A percentile compares a stretch with the other conserved stretches of the same genome.
phyloP scores from a whole-genome alignment of 164 flowering plant genomes.

The Piper longum region DNA sequence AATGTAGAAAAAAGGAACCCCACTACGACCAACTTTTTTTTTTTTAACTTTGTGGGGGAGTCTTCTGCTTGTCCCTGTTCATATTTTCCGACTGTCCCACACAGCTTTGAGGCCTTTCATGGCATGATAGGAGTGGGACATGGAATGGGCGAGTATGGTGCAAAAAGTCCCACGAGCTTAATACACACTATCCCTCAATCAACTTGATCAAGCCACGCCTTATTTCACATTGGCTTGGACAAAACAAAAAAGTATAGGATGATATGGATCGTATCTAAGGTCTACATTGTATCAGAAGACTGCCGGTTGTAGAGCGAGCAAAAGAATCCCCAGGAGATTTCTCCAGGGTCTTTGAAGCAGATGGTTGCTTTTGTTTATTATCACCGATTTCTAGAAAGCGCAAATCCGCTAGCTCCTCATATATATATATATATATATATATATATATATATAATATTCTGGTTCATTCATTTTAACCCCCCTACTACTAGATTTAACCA shows the following conservation, averaged over 20 bases:
- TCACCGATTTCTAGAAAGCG: neutral
- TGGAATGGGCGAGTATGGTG: neutral
- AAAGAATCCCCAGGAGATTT: conserved; percentile 6
- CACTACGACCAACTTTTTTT: neutral
- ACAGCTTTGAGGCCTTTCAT: neutral
- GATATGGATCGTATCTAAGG: neutral
- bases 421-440: neutral
- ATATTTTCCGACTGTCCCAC: neutral
- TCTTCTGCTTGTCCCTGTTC: neutral
- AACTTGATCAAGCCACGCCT: neutral
- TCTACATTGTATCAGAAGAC: neutral
- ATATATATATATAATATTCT: neutral
- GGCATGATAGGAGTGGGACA: neutral
- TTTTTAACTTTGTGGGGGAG: neutral
- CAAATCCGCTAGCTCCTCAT: too few species aligned
- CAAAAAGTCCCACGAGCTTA: neutral
- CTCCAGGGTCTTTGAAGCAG: neutral
- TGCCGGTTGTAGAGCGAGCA: conserved; percentile 5
- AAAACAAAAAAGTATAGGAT: neutral
- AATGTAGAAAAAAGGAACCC: neutral
- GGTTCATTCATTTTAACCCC: neutral
- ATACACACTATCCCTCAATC: too few species aligned
- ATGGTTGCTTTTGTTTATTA: neutral
- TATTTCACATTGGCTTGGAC: neutral
- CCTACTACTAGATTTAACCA: neutral